phyloP scores from a whole-genome alignment of 2,329 filamentous ascomycete genomes.

The Cryoendolithus antarcticus region DNA sequence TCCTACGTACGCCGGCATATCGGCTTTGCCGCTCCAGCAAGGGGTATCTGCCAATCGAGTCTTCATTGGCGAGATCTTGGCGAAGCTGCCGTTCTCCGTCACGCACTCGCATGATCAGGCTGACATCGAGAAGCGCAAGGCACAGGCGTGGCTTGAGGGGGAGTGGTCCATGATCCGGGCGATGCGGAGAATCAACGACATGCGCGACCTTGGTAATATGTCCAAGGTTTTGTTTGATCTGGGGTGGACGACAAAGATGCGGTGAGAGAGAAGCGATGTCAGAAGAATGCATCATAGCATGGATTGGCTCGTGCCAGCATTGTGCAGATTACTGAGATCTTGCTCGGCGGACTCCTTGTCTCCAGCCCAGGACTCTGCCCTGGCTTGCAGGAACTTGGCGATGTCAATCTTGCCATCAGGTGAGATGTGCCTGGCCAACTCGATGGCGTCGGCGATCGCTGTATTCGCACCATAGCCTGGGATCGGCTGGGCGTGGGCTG shows the following conservation, averaged over 20 bases:
- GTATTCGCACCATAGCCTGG: conserved; percentile 30
- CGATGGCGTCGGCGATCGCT: conserved; percentile 27
- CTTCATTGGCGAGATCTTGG: conserved; percentile 23
- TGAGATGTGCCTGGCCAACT: conserved; percentile 21
- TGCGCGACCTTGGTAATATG: conserved; percentile 9
- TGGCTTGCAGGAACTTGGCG: conserved; percentile 11
- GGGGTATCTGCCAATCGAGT: conserved; percentile 14
- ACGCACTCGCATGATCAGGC: conserved; percentile 3
- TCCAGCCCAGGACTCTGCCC: conserved; percentile 12
- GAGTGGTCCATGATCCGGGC: conserved; percentile 26
- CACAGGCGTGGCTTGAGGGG: conserved; percentile 25
- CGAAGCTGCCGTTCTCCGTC: conserved; percentile 14
- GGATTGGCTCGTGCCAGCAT: not conserved
- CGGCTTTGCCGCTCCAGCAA: conserved; percentile 21
- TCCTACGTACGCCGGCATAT: conserved; percentile 19
- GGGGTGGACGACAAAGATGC: conserved; percentile 8
- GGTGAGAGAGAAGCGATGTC: not conserved
- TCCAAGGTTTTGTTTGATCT: conserved; percentile 18
- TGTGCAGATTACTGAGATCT: conserved; percentile 1
- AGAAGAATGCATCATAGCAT: not conserved
- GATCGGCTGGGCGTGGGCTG: conserved; percentile 29
- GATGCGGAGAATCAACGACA: conserved; percentile 19
- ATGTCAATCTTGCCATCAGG: conserved; percentile 7
- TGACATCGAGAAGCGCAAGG: conserved; percentile 17
- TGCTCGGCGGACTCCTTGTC: conserved; percentile 11